phyloP scores from a whole-genome alignment of 805 yeast species.

The Candida railenensis region DNA sequence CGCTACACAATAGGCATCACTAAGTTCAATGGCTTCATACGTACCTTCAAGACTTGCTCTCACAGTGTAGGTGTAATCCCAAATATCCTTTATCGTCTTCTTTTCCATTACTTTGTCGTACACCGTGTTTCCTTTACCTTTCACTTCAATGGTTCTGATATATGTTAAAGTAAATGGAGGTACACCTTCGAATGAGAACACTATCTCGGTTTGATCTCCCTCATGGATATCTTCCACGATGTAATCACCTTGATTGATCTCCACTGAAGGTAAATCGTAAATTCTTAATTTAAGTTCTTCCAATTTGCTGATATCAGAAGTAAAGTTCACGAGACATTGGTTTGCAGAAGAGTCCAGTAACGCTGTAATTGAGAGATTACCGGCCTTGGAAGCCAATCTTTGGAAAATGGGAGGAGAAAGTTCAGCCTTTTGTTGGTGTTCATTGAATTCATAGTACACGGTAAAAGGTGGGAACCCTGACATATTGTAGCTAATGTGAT shows the following conservation, averaged over 20 bases:
- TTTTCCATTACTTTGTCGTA: constrained; percentile 40
- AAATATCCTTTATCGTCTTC: constrained; percentile 67
- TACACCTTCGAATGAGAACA: constrained; percentile 77
- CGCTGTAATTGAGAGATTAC: constrained; percentile 65
- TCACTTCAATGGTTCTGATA: constrained; percentile 60
- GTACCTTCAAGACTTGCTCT: constrained; percentile 86
- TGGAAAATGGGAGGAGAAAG: constrained; percentile 45
- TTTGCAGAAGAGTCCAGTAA: constrained; percentile 72
- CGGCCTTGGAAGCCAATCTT: constrained; percentile 80
- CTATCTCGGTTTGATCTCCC: constrained; percentile 90
- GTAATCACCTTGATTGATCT: constrained; percentile 74
- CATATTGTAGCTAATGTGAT: constrained; percentile 71
- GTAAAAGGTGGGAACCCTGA: constrained; percentile 80
- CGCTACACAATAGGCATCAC: constrained; percentile 72
- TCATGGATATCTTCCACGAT: constrained; percentile 83
- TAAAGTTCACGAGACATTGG: constrained; percentile 66
- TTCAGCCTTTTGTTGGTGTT: constrained; percentile 53
- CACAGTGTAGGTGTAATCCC: constrained; percentile 66
- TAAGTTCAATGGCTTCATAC: constrained; percentile 88
- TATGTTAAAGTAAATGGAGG: constrained; percentile 91
- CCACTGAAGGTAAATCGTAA: constrained; percentile 68
- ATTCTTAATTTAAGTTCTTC: constrained; percentile 31
- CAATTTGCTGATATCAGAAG: constrained; percentile 27
- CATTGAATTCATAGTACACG: constrained; percentile 73
- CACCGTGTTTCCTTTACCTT: constrained; percentile 12